A percentile compares a stretch with the other conserved stretches of the same genome.
Evolutionary conservation across 441 rosid genomes (phyloP).

Genomic region (Populus hybrid): DNA sequence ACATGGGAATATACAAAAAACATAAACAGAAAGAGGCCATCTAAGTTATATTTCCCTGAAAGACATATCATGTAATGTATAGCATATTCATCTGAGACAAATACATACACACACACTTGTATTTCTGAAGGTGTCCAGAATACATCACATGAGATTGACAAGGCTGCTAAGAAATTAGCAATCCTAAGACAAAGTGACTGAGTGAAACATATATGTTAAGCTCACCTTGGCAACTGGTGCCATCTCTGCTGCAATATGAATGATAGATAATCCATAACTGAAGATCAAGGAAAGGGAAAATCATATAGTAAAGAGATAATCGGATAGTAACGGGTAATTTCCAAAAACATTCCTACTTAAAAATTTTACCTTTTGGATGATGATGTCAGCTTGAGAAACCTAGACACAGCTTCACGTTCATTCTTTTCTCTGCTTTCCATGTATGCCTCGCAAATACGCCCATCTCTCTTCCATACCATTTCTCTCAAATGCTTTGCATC

Average conservation of each 20-base stretch:
- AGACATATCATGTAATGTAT: background rate
- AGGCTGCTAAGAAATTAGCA: background rate
- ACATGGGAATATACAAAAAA: background rate
- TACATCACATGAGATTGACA: background rate
- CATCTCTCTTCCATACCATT: constrained; percentile 80
- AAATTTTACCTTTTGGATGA: constrained; percentile 54
- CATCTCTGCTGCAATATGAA: constrained; percentile 97
- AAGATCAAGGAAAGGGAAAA: constrained; percentile 39
- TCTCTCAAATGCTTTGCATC: constrained; percentile 76
- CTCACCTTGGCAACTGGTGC: constrained; percentile 99
- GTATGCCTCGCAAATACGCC: constrained; percentile 56
- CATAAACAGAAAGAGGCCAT: background rate
- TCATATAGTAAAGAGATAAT: constrained; percentile 1
- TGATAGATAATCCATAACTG: constrained; percentile 84
- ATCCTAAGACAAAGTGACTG: background rate
- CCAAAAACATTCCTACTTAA: background rate
- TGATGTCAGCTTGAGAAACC: constrained; percentile 59
- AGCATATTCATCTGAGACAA: background rate
- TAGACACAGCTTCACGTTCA: constrained; percentile 60
- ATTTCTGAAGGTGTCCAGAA: background rate
- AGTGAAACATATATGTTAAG: constrained; percentile 16
- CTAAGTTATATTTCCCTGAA: constrained; percentile 4
- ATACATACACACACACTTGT: too few species aligned
- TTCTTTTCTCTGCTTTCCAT: constrained; percentile 62
- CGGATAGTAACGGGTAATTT: constrained; percentile 20